Conservation (phyloP, 305 asterid genomes). For the Rubia peregrina region DNA sequence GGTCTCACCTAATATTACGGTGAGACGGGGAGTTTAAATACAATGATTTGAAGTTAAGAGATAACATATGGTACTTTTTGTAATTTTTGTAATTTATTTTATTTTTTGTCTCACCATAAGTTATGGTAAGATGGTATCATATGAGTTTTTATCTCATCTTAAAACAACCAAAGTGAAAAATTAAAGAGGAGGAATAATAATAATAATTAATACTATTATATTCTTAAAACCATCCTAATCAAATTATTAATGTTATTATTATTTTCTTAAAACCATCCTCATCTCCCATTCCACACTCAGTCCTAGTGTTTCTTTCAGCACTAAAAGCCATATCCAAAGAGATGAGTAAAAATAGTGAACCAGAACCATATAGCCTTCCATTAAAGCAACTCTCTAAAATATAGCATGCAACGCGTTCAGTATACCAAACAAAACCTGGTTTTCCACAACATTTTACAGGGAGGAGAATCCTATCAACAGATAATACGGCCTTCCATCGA, state of each 20-base stretch:
- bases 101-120: no score
- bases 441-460: background rate
- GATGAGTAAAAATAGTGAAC: background rate
- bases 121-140: no score
- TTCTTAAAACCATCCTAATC: no score
- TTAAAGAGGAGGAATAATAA: no score
- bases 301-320: background rate
- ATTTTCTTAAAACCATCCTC: background rate
- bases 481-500: background rate
- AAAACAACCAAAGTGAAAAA: no score
- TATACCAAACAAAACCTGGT: background rate
- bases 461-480: constrained; percentile 5
- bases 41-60: no score
- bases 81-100: no score
- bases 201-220: no score
- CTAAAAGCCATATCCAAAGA: background rate
- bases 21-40: no score
- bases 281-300: background rate
- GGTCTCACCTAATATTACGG: no score
- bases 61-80: no score
- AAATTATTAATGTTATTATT: background rate
- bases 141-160: no score
- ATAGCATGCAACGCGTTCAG: background rate
- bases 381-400: background rate
- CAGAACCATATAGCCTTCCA: background rate